Evolutionary conservation across 768 basidiomycete genomes (phyloP).

Genomic region (Candolleomyces efflorescens): DNA sequence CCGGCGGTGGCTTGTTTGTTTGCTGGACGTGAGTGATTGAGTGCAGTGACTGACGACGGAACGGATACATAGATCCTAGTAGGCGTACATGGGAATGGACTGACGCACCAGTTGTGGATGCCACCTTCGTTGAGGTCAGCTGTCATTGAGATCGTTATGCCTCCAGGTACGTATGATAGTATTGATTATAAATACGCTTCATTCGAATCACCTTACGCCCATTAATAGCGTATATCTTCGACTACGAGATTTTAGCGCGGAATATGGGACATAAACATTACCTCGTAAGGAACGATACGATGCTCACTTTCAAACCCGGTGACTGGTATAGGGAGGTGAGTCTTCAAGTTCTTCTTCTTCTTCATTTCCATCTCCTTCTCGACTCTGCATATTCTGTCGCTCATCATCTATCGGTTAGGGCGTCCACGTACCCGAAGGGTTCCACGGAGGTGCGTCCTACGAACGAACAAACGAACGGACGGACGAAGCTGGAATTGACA

Average conservation of each 20-base stretch:
- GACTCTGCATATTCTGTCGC: too few relatives aligned
- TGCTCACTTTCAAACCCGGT: conserved; percentile 30
- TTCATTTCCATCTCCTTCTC: too few relatives aligned
- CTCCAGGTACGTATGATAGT: neutral
- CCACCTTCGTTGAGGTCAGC: conserved; percentile 55
- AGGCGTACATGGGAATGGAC: conserved; percentile 54
- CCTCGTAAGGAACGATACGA: conserved; percentile 64
- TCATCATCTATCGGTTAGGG: neutral
- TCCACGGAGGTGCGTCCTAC: neutral
- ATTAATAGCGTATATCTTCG: conserved; percentile 29
- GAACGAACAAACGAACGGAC: too few relatives aligned
- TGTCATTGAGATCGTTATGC: conserved; percentile 55
- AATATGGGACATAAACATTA: conserved; percentile 50
- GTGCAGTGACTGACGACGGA: too few relatives aligned
- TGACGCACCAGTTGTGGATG: conserved; percentile 73
- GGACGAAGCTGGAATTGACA: neutral
- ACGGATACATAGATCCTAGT: conserved; percentile 14
- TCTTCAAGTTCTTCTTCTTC: too few relatives aligned
- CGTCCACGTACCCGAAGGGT: neutral
- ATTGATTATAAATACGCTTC: neutral
- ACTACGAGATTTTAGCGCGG: conserved; percentile 38
- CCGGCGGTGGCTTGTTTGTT: too few relatives aligned
- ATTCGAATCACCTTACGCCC: neutral
- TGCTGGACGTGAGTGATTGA: too few relatives aligned
- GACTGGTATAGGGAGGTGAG: conserved; percentile 6